Evolutionary conservation across 1,284 basidiomycete species (phyloP), one percentile per base, ranked within the genome.

Genomic region (Volvariella volvacea): DNA sequence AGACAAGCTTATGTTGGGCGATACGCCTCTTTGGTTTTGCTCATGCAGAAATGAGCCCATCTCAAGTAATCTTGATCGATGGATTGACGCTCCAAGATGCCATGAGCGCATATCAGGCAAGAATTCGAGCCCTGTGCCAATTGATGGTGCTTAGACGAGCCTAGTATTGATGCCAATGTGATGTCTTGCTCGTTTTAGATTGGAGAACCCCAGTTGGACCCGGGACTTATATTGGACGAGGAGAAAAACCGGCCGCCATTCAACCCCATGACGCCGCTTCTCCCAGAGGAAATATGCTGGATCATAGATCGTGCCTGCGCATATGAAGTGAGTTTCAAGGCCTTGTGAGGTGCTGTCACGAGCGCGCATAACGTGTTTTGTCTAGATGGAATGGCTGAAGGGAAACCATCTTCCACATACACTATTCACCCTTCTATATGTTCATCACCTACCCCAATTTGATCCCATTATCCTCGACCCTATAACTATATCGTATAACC

Each of bases 151-250:
- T 28, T 6, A 12, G 25, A 28, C 12, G 25, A 28, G n/a, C 25
- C 25, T 28, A 12, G 12, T 12, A 12, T 6, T 28, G 25, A 28
- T 28, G 6, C 12, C 25, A 6, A 12, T 12, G 6, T 12, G 12
- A 28, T 28, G 6, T 12, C 25, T 28, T 12, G 25, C 25, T 28
- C 6, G 6, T 28, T 28, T 20, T 54, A 92, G 89, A 92, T 95
- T 48, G 89, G 91, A 46, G 91, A 95, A 61, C 83, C 88, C 9
- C 80, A 88, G 12, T 83, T 95, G 62, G 93, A 97, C 63, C 89
- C 80, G 48, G 92, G 92, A 3, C 70, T 88, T 50, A 70, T 77
- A 2, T 59, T 68, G 20, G 69, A 71, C 48, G 69, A 68, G 33
- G 68, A 72, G 22, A 56, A 60, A 10, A 56, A 61, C 15, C 67